phyloP scores from a whole-genome alignment of 75 land plant species.

The Adiantum capillusveneris region DNA sequence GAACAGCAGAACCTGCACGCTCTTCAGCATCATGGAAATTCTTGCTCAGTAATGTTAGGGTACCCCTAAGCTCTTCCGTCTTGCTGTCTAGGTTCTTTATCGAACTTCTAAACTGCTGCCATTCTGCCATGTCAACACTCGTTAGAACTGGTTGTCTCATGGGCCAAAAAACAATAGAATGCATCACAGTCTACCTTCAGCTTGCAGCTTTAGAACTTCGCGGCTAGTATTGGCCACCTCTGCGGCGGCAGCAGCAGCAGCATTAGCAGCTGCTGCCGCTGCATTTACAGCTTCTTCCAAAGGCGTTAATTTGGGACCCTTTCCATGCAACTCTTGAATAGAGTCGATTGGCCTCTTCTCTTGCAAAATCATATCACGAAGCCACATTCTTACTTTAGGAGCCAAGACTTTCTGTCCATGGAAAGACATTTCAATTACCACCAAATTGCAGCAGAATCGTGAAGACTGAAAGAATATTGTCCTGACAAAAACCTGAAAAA shows the following conservation, averaged over 20 bases:
- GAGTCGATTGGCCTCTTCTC: slow-evolving; percentile 5
- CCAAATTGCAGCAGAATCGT: no score
- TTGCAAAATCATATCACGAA: slow-evolving; percentile 37
- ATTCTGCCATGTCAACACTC: slow-evolving; percentile 26
- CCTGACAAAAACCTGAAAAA: slow-evolving; percentile 42
- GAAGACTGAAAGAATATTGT: no score
- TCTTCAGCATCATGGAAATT: no score
- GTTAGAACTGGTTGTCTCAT: not conserved
- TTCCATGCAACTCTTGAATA: slow-evolving; percentile 17
- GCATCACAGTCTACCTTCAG: slow-evolving; percentile 34
- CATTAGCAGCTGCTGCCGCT: slow-evolving; percentile 35
- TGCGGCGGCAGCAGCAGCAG: slow-evolving; percentile 64
- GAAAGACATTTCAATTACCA: not conserved
- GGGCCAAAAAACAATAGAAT: not conserved
- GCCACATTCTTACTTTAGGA: slow-evolving; percentile 64
- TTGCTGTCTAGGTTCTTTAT: slow-evolving; percentile 33
- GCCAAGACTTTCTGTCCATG: slow-evolving; percentile 34
- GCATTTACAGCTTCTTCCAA: slow-evolving; percentile 59
- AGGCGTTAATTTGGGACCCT: slow-evolving; percentile 19
- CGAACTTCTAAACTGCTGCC: slow-evolving; percentile 36
- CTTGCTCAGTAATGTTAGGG: slow-evolving; percentile 34
- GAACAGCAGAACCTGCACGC: no score
- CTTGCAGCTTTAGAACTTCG: slow-evolving; percentile 40
- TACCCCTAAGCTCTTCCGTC: slow-evolving; percentile 56
- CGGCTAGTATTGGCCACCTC: slow-evolving; percentile 56